Percentiles rank a stretch among this genome's conserved stretches.
Evolutionary conservation across 1,284 basidiomycete genomes (phyloP).

Genomic region (Ceratorhiza oryzae-sativae): DNA sequence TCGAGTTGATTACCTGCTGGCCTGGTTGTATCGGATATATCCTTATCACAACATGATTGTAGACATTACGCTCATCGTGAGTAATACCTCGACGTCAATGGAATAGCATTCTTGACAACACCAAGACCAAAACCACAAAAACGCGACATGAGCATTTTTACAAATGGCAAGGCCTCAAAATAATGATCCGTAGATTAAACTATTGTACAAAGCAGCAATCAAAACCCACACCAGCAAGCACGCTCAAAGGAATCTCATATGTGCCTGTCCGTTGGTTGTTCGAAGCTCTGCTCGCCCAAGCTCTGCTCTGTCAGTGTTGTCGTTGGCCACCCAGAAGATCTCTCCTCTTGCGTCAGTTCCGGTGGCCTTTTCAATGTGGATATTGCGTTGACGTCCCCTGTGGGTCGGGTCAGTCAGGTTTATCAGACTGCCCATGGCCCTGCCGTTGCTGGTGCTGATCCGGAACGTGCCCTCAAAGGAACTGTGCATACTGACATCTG

Average conservation of each 20-base stretch:
- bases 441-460: neutral
- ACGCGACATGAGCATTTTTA: slow-evolving; percentile 20
- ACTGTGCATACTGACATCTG: slow-evolving; percentile 13
- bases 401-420: slow-evolving; percentile 3
- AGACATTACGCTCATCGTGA: slow-evolving; percentile 30
- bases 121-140: neutral
- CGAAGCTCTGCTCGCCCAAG: neutral
- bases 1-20: neutral
- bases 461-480: slow-evolving; percentile 15
- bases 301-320: slow-evolving; percentile 6
- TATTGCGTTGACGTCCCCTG: slow-evolving; percentile 6
- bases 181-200: neutral
- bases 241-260: slow-evolving; percentile 14
- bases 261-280: slow-evolving; percentile 24
- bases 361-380: neutral
- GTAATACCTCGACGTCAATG: slow-evolving; percentile 16
- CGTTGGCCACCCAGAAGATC: neutral
- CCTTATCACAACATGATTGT: neutral
- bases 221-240: neutral
- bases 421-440: neutral
- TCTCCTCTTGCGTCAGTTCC: neutral
- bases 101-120: neutral
- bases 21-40: neutral
- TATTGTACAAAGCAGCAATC: slow-evolving; percentile 19
- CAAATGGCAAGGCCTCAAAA: neutral